Percentiles rank a stretch among this genome's conserved stretches.
Conservation (phyloP, 1,284 basidiomycete genomes). For the Moesziomyces aphidis region DNA sequence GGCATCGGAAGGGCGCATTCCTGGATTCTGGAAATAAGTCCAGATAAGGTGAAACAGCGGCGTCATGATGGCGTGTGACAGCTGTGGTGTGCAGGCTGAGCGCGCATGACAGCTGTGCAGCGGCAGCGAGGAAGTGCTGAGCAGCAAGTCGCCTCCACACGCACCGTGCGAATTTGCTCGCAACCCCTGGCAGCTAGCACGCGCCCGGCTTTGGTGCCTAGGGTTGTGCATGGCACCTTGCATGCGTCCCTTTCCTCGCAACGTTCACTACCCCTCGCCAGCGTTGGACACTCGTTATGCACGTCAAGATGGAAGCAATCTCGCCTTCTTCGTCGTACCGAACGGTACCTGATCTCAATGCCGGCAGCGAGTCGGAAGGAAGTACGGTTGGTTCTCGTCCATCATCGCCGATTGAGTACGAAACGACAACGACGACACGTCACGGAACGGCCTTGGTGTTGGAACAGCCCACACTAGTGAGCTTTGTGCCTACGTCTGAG, state of each 20-base stretch:
- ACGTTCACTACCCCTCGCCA: too few species aligned
- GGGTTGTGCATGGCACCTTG: not conserved
- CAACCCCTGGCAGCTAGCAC: not conserved
- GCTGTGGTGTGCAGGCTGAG: too few species aligned
- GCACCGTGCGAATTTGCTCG: not conserved
- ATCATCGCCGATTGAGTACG: slow-evolving; percentile 10
- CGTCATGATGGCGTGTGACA: not conserved
- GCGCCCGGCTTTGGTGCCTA: not conserved
- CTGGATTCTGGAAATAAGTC: not conserved
- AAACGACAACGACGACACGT: not conserved
- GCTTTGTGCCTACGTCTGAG: slow-evolving; percentile 51
- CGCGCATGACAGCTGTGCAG: not conserved
- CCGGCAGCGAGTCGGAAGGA: not conserved
- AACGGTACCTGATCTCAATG: not conserved
- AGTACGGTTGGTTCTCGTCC: not conserved
- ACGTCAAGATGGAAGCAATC: not conserved
- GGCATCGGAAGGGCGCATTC: not conserved
- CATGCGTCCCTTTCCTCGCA: not conserved
- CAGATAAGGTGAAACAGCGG: not conserved
- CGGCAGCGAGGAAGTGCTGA: too few species aligned
- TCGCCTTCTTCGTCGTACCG: not conserved
- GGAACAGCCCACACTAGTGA: slow-evolving; percentile 34
- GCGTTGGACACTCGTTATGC: too few species aligned
- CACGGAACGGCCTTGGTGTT: slow-evolving; percentile 27
- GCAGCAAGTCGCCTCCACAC: not conserved